Percentiles rank a stretch among this genome's conserved stretches.
Evolutionary conservation across 1,139 yeast genomes (phyloP).

Genomic region (Geotrichum histeridarum): DNA sequence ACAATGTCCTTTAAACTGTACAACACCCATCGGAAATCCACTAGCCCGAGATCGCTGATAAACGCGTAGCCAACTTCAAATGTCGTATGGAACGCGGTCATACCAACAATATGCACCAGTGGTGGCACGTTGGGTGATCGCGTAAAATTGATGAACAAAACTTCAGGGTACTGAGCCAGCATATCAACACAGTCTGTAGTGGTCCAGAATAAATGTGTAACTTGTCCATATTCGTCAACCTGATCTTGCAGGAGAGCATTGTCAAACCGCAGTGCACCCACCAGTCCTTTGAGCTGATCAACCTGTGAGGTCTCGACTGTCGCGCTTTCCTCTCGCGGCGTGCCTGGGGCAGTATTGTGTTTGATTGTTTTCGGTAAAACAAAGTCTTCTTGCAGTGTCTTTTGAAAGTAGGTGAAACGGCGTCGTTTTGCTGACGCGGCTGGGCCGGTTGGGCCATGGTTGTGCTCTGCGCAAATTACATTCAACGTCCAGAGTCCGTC

Average conservation of each 20-base stretch:
- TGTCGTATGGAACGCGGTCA: conserved; percentile 19
- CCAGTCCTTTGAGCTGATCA: conserved; percentile 16
- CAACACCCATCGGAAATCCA: conserved; percentile 18
- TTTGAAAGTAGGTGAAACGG: conserved; percentile 18
- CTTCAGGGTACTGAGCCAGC: conserved; percentile 20
- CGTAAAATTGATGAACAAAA: conserved; percentile 17
- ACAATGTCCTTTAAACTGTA: conserved; percentile 18
- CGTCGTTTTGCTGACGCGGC: conserved; percentile 15
- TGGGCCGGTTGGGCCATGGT: conserved; percentile 20
- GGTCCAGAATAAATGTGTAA: conserved; percentile 19
- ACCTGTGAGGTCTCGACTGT: neutral
- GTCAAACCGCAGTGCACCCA: conserved; percentile 20
- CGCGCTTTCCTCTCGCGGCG: neutral
- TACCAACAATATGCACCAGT: conserved; percentile 19
- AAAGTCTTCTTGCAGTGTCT: conserved; percentile 15
- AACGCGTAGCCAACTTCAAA: conserved; percentile 20
- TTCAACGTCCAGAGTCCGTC: neutral
- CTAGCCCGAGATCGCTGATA: conserved; percentile 10
- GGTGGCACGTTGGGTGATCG: conserved; percentile 7
- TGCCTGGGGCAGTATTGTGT: conserved; percentile 7
- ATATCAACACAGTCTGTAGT: conserved; percentile 19
- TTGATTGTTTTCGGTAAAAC: conserved; percentile 8
- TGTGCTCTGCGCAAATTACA: conserved; percentile 16
- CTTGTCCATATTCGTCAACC: conserved; percentile 16
- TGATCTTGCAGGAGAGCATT: conserved; percentile 17